These are phyloP conservation scores for Myxozyma melibiosi DNA, from an alignment of 805 yeast genomes.

Conservation along the genomic window DNA sequence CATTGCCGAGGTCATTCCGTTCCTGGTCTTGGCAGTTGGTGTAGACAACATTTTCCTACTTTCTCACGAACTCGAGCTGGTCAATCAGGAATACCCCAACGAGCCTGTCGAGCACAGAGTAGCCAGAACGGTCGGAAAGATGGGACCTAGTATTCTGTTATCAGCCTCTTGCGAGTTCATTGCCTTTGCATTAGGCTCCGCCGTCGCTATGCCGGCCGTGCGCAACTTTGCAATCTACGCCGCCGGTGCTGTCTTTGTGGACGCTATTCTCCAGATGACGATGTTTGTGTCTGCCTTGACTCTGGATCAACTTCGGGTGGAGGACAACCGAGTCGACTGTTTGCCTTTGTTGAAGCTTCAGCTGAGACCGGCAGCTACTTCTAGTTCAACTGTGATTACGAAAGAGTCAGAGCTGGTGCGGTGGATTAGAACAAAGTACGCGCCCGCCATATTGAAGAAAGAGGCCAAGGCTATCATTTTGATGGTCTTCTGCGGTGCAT, in stretches of 20 bases:
- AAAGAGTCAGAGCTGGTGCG: constrained; percentile 37
- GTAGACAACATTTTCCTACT: constrained; percentile 89
- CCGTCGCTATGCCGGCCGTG: constrained; percentile 95
- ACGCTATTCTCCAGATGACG: constrained; percentile 77
- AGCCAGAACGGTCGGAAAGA: constrained; percentile 63
- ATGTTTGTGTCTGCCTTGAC: constrained; percentile 73
- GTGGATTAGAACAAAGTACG: constrained; percentile 56
- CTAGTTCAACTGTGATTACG: constrained; percentile 22
- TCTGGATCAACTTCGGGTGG: constrained; percentile 64
- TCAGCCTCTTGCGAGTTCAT: constrained; percentile 77
- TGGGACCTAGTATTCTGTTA: constrained; percentile 85
- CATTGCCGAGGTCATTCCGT: constrained; percentile 96
- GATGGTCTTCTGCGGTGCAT: constrained; percentile 59
- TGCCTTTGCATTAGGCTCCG: constrained; percentile 76
- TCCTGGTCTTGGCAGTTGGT: constrained; percentile 90
- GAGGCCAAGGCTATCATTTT: constrained; percentile 53
- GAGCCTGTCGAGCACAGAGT: constrained; percentile 61
- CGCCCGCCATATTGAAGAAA: constrained; percentile 59
- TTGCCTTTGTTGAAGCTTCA: constrained; percentile 55
- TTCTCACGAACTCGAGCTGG: constrained; percentile 71
- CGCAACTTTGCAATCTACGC: constrained; percentile 89
- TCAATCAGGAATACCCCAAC: constrained; percentile 51
- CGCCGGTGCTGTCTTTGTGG: constrained; percentile 79
- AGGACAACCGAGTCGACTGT: constrained; percentile 60
- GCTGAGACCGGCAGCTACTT: constrained; percentile 20